These are phyloP conservation scores for Melaleuca quinquenervia DNA, from an alignment of 345 rosid genomes.

Conservation along the genomic window DNA sequence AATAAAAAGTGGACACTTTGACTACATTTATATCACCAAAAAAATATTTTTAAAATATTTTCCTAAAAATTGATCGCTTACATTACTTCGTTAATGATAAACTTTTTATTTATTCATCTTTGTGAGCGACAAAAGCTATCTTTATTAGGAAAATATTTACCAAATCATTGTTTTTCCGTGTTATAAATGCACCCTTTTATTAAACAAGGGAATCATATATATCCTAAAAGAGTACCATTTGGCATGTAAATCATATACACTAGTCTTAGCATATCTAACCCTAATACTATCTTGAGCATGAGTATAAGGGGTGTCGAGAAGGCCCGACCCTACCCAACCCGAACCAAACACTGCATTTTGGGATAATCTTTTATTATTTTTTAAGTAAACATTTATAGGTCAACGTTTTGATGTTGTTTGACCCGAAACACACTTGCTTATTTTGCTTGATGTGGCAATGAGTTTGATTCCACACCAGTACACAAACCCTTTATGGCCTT, in stretches of 20 bases:
- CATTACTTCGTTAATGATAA: too few species aligned
- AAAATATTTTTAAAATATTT: too few species aligned
- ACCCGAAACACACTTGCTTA: too few species aligned
- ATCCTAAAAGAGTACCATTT: not conserved
- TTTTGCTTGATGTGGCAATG: too few species aligned
- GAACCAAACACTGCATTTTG: too few species aligned
- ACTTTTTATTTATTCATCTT: too few species aligned
- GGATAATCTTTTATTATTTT: too few species aligned
- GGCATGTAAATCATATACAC: not conserved
- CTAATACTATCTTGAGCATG: not conserved
- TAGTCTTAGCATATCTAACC: not conserved
- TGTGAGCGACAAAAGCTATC: not conserved
- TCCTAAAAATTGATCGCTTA: not conserved
- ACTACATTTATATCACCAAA: fast-evolving
- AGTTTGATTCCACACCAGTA: too few species aligned
- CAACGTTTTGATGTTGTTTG: too few species aligned
- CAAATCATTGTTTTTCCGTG: not conserved
- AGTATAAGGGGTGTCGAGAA: not conserved
- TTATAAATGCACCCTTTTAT: not conserved
- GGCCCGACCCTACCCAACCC: too few species aligned
- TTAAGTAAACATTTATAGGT: too few species aligned
- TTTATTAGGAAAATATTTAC: not conserved
- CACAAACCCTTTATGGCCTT: too few species aligned
- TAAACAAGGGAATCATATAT: not conserved
- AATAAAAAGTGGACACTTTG: not conserved